Evolutionary conservation across 495 filamentous ascomycete genomes (phyloP), one percentile per base, ranked within the genome.

Genomic region (Beverwykella pulmonaria): DNA sequence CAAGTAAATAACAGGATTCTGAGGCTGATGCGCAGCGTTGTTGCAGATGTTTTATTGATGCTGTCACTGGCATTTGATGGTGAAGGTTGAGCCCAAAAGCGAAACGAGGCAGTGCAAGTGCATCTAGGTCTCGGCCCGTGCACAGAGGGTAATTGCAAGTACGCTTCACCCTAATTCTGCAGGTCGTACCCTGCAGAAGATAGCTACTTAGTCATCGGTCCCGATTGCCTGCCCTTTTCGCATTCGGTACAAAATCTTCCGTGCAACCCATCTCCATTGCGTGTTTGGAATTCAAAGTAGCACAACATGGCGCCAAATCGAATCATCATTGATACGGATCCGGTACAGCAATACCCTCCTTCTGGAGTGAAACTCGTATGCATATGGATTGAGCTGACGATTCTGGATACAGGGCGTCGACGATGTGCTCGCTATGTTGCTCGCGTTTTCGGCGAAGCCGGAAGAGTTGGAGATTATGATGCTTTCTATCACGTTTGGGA

Each of bases 261-360:
- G 22, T 29, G 48, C 48, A 20, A 25, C 30, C 52, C 10, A 19
- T 54, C 25, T 54, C 52, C 25, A 9, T 30, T 20, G 9, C 20
- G 26, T 10, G 6, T 50, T 60, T 30, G 20, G 20, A n/a, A 36
- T 52, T 23, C 60, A 17, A 10, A 36, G 14, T 29, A 22, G 15
- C 19, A 19, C 9, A 67, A 54, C 1, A 77, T 77, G 75, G 65
- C 70, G 8, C 75, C 74, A n/a, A 91, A 87, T 69, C 87, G 86
- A 64, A 87, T 98, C 61, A 97, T 98, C 67, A 93, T 98, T 56
- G 93, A 98, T 71, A 97, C 93, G 25, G 93, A 97, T 74, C 93
- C 93, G 8, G 76, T 76, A 59, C n/a, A 65, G 68, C 25, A 17
- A 22, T 8, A 10, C 22, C 44, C 19, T 17, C 27, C 19, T 2